Evolutionary conservation across 306 rosid genomes (phyloP).

Genomic region (Rosa lucieae): DNA sequence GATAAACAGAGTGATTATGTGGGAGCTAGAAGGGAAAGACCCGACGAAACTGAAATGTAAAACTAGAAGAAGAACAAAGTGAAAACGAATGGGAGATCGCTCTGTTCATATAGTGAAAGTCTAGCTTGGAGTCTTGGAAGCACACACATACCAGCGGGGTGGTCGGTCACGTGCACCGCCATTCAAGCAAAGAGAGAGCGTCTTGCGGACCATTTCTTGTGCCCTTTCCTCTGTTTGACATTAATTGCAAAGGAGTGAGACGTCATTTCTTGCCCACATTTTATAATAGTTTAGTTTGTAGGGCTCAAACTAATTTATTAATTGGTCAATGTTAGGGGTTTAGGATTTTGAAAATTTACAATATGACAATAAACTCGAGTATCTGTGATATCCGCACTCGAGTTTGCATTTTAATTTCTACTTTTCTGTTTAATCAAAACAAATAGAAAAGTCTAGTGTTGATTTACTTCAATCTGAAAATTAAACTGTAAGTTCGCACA

Average conservation of each 20-base stretch:
- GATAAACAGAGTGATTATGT: background rate
- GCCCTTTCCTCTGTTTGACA: background rate
- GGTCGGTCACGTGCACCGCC: slow-evolving; percentile 13
- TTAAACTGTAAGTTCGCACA: too few relatives aligned
- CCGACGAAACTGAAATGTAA: background rate
- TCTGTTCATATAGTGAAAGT: slow-evolving; percentile 15
- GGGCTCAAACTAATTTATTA: background rate
- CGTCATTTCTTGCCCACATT: background rate
- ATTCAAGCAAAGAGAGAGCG: slow-evolving; percentile 16
- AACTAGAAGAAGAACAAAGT: background rate
- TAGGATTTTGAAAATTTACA: background rate
- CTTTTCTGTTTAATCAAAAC: too few relatives aligned
- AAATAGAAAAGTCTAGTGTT: background rate
- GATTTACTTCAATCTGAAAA: too few relatives aligned
- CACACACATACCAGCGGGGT: background rate
- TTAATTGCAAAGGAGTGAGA: background rate
- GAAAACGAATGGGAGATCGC: background rate
- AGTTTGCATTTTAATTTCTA: background rate
- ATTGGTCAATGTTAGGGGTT: background rate
- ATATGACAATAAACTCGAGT: too few relatives aligned
- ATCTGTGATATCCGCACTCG: background rate
- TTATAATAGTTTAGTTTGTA: background rate
- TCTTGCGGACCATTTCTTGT: slow-evolving; percentile 10
- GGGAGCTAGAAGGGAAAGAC: background rate
- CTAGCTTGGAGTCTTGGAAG: background rate